Conservation (phyloP, 495 filamentous ascomycete genomes). For the Talaromyces stipitatus region DNA sequence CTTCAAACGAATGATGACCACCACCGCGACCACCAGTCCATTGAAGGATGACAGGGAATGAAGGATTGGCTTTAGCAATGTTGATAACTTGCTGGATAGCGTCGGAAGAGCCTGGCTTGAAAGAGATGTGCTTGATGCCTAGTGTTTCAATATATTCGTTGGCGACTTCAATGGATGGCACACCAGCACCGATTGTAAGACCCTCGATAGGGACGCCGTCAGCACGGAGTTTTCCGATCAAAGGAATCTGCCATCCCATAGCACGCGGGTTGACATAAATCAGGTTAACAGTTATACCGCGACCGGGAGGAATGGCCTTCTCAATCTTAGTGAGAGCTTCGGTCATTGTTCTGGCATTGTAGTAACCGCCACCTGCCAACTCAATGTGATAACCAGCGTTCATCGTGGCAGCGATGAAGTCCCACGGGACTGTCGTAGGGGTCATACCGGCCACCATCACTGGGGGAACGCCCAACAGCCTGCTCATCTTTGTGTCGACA, state of each 20-base stretch:
- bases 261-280: constrained; percentile 32
- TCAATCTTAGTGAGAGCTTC: constrained; percentile 23
- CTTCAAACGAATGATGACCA: constrained; percentile 46
- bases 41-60: constrained; percentile 41
- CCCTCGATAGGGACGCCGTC: constrained; percentile 26
- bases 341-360: constrained; percentile 15
- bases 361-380: constrained; percentile 30
- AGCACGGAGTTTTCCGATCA: constrained; percentile 18
- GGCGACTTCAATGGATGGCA: constrained; percentile 42
- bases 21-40: constrained; percentile 46
- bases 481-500: constrained; percentile 28
- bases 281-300: constrained; percentile 30
- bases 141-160: constrained; percentile 38
- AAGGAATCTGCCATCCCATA: constrained; percentile 27
- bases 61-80: constrained; percentile 36
- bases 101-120: constrained; percentile 40
- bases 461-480: constrained; percentile 26
- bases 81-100: constrained; percentile 40
- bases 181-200: constrained; percentile 41
- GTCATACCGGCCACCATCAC: constrained; percentile 39
- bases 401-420: constrained; percentile 30
- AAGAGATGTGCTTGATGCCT: constrained; percentile 39
- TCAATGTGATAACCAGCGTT: constrained; percentile 35
- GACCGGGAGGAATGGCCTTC: constrained; percentile 16
- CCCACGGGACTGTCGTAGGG: constrained; percentile 30